Evolutionary conservation across 305 asterid genomes (phyloP).

Genomic region (Fraxinus nigra): DNA sequence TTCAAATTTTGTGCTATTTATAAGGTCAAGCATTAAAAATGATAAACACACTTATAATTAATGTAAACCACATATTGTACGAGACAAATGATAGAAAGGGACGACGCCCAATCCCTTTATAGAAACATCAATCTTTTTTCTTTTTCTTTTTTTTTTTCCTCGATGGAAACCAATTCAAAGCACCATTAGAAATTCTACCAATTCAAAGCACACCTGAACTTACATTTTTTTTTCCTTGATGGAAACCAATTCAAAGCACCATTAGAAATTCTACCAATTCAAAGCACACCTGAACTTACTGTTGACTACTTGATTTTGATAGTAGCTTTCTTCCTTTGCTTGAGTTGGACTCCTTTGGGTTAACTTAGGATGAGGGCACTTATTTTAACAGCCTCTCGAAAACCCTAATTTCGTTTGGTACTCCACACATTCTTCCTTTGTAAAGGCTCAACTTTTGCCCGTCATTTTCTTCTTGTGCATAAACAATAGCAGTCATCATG

Average conservation of each 20-base stretch:
- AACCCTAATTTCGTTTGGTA: conserved; percentile 45
- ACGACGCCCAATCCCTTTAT: conserved; percentile 29
- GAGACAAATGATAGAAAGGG: conserved; percentile 25
- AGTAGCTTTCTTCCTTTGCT: conserved; percentile 27
- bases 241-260: neutral
- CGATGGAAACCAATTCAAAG: neutral
- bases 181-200: conserved; percentile 3
- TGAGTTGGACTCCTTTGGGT: conserved; percentile 44
- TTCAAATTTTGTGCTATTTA: too few relatives aligned
- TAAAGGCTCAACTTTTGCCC: conserved; percentile 27
- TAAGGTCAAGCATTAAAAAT: too few relatives aligned
- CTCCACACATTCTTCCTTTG: conserved; percentile 34
- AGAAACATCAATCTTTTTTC: conserved; percentile 8
- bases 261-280: conserved; percentile 19
- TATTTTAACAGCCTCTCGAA: conserved; percentile 51
- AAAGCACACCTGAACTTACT: conserved; percentile 34
- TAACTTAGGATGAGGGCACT: conserved; percentile 55
- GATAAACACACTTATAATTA: too few relatives aligned
- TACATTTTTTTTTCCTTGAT: neutral
- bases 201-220: conserved; percentile 37
- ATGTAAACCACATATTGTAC: conserved; percentile 42
- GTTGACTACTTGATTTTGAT: conserved; percentile 29
- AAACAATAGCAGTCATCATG: conserved; percentile 1
- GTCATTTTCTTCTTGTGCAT: conserved; percentile 33
- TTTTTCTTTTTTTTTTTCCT: neutral